These are phyloP conservation scores for Ehretia macrophylla DNA, from an alignment of 257 asterid genomes.

Conservation along the genomic window DNA sequence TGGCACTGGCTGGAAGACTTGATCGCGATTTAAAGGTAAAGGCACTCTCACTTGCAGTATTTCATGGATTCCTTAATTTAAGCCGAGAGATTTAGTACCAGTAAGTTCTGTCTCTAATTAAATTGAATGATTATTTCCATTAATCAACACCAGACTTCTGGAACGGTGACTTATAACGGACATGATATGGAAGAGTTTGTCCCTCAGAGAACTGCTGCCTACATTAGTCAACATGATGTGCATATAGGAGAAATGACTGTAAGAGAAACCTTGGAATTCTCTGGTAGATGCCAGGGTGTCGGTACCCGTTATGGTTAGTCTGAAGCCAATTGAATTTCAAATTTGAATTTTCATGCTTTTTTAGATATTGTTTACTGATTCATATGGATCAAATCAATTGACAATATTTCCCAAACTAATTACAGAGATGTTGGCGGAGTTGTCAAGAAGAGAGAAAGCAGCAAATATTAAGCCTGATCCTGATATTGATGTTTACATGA, in stretches of 20 bases:
- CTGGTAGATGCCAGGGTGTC: constrained; percentile 76
- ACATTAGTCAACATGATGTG: constrained; percentile 63
- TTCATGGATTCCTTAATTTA: background rate
- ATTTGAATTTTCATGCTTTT: background rate
- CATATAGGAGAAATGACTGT: constrained; percentile 78
- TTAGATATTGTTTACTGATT: background rate
- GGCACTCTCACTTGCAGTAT: background rate
- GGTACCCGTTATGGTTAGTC: constrained; percentile 68
- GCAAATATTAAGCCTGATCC: constrained; percentile 53
- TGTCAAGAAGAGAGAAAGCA: constrained; percentile 49
- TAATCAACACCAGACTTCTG: constrained; percentile 31
- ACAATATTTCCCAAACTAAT: background rate
- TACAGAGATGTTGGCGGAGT: constrained; percentile 72
- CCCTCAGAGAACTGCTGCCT: constrained; percentile 60
- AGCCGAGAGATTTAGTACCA: too few relatives aligned
- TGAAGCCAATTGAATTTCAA: background rate
- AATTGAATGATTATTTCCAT: background rate
- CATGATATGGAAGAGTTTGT: constrained; percentile 58
- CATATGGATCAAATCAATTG: background rate
- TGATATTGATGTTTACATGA: constrained; percentile 47
- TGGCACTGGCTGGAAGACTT: constrained; percentile 69
- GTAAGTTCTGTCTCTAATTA: background rate
- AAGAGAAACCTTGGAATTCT: constrained; percentile 62
- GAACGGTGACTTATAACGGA: constrained; percentile 60
- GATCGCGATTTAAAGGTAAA: constrained; percentile 47